Base-by-base conservation (phyloP, 2,329 filamentous ascomycete genomes). In the Fusarium chlamydosporum region DNA sequence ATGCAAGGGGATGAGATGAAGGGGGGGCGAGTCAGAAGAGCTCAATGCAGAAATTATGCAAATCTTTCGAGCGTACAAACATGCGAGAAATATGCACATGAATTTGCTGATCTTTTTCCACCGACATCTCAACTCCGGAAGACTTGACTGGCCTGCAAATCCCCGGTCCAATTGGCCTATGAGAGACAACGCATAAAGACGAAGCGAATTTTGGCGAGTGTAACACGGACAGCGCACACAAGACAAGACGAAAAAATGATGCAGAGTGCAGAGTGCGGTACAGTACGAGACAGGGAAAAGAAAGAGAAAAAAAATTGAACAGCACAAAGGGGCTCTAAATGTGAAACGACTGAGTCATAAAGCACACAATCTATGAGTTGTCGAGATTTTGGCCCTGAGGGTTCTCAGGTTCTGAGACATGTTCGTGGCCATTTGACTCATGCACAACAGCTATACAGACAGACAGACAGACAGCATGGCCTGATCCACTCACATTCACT, bases 151-250 rank as follows among this genome's bases (percentile, higher is more conserved):
- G 33, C 13, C 47, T 38, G n/a, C 47, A 51, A 51, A 29, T 51
- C 16, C 33, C 23, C 33, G 47, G 23, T 23, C 26, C 13, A 27
- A 12, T 40, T 37, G 23, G 47, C 47, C 47, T 51, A 51, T 51
- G 20, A 40, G 20, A 40, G 23, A 51, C 47, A 51, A 40, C 47
- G 35, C 47, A 51, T 51, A 11, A 16, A 3, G 31, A 4, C 34
- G 23, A 52, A 35, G 57, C 57, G 59, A 40, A 8, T 27, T 62
- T 62, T 62, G 60, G 59, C 59, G 59, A 62, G 59, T 62, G 57
- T 20, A 62, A 62, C 59, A 46, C 40, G 43, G 34, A 46, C 47
- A 62, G 29, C 59, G 46, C 59, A 62, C 59, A 62, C 59, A 52
- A 29, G 47, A 38, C 16, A 11, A 51, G 33, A 40, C 9, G 47